phyloP scores from a whole-genome alignment of 2,329 filamentous ascomycete genomes.

The Colletotrichum agaves region DNA sequence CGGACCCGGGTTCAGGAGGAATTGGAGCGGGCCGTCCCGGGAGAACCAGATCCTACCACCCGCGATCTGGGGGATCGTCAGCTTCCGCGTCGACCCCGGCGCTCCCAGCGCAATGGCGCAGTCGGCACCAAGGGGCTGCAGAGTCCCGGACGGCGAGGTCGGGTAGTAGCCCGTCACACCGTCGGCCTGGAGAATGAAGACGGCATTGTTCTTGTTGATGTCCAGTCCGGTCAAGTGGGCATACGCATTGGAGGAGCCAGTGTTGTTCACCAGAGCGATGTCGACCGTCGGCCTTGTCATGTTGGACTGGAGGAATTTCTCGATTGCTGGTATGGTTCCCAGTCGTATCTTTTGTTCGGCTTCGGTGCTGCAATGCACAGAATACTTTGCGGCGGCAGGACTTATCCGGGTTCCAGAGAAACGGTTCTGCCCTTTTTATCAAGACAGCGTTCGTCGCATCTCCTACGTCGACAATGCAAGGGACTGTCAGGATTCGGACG shows the following conservation, averaged over 20 bases:
- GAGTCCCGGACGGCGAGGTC: conserved; percentile 61
- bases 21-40: conserved; percentile 68
- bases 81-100: conserved; percentile 66
- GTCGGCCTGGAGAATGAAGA: conserved; percentile 73
- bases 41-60: conserved; percentile 80
- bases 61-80: conserved; percentile 76
- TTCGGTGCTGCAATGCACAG: background rate
- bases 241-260: conserved; percentile 68
- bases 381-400: background rate
- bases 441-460: background rate
- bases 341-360: background rate
- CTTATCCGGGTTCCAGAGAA: background rate
- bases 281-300: conserved; percentile 58
- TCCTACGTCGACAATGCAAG: background rate
- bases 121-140: conserved; percentile 64
- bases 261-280: conserved; percentile 74
- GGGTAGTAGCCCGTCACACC: conserved; percentile 75
- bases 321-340: background rate
- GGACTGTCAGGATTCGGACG: background rate
- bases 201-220: conserved; percentile 66
- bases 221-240: conserved; percentile 78
- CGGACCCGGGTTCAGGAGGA: conserved; percentile 77
- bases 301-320: background rate
- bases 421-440: background rate
- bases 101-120: conserved; percentile 72